Base-by-base conservation (phyloP, 148 eudicot species). In the Euryodendron excelsum region DNA sequence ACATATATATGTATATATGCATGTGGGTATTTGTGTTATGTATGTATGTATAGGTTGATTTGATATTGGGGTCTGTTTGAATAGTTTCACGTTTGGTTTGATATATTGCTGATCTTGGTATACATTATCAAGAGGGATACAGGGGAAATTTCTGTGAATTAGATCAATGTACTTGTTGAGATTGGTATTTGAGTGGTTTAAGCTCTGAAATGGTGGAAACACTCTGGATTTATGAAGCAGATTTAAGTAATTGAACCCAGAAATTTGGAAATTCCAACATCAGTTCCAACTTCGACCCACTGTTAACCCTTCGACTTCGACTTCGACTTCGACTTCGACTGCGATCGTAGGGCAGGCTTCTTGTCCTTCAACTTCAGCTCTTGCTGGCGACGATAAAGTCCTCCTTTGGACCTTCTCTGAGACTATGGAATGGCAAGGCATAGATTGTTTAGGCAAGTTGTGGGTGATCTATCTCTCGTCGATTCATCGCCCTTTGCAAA, bases 401-500 rank as follows among this genome's bases (percentile, higher is more conserved):
- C n/a, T n/a, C n/a, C n/a, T n/a, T n/a, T n/a, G n/a, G n/a, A n/a
- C n/a, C 33, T 4, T 63, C 44, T 47, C 47, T 18, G 45, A 45
- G 39, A 65, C 37, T 69, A 84, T 90, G 96, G 92, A 86, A 94
- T 91, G 98, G 89, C 84, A 69, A 89, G 84, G 86, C 69, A 89
- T 82, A 77, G 66, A 60, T 23, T 86, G 36, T 64, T 81, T 36
- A 87, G 77, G 71, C 86, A 83, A 72, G 58, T 80, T 21, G 59
- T 63, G 47, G 80, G 77, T 36, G 87, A 80, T 79, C 78, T 85
- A 21, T 69, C 39, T 21, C 63, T 84, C 78, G 50, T 80, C 33
- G 83, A 86, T 63, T 91, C 99, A 39, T 88, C 98, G 39, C 90
- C 91, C 17, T 84, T 94, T 37, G 89, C 98, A 0, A 85, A 85